Evolutionary conservation across 1,284 basidiomycete species (phyloP).

Genomic region (Cystobasidium sp.): DNA sequence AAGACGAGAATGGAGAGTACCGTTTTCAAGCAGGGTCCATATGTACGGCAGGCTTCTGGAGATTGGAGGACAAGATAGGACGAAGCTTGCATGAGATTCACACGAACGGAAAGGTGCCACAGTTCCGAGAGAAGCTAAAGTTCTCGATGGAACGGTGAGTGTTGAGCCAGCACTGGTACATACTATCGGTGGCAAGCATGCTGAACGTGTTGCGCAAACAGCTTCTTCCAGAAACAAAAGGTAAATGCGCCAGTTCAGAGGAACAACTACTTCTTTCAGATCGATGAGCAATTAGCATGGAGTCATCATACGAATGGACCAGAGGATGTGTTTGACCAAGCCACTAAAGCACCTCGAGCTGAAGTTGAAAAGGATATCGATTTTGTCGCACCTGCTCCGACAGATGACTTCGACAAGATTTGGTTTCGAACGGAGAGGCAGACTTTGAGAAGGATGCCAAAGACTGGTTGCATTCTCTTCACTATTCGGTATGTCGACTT

Average conservation of each 20-base stretch:
- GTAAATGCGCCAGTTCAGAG: constrained; percentile 72
- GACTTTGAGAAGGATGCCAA: constrained; percentile 65
- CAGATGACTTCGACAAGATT: constrained; percentile 55
- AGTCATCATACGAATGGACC: constrained; percentile 66
- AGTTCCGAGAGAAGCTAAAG: constrained; percentile 70
- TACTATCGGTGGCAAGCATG: too few relatives aligned
- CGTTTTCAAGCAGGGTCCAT: constrained; percentile 75
- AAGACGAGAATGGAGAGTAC: constrained; percentile 70
- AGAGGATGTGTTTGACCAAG: constrained; percentile 64
- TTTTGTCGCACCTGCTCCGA: constrained; percentile 49
- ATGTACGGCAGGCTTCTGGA: constrained; percentile 73
- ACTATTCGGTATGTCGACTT: constrained; percentile 63
- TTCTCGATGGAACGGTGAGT: constrained; percentile 64
- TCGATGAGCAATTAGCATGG: constrained; percentile 73
- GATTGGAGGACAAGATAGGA: constrained; percentile 75
- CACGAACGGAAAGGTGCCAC: constrained; percentile 68
- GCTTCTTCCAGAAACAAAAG: constrained; percentile 68
- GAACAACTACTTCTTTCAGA: constrained; percentile 63
- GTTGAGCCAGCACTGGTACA: too few relatives aligned
- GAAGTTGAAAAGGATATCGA: constrained; percentile 56
- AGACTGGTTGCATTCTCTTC: constrained; percentile 70
- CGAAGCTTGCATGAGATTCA: constrained; percentile 74
- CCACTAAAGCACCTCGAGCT: constrained; percentile 53
- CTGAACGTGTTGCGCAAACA: neutral
- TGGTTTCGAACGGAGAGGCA: constrained; percentile 72